Base-by-base conservation (phyloP, 2,329 filamentous ascomycete genomes). In the Pestalotiopsis sp. region DNA sequence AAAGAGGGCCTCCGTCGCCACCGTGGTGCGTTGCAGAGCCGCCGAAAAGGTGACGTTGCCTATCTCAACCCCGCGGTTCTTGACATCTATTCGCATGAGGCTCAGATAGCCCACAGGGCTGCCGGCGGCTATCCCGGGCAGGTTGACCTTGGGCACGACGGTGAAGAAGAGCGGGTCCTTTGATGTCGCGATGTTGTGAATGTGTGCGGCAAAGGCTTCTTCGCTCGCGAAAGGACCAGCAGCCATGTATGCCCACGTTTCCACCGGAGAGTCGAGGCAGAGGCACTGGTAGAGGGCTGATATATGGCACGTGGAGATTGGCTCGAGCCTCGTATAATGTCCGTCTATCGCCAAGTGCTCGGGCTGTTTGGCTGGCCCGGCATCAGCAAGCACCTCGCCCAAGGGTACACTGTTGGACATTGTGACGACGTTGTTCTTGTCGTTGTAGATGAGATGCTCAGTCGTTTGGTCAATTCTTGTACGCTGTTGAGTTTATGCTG, bases 1-100 rank as follows among this genome's bases (percentile, higher is more conserved):
- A 69, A 86, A 90, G 70, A 87, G 82, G 0, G 84, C 82, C 75
- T 91, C 90, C 0, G 89, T 91, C 0, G 88, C 85, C 6, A 81
- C 83, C 0, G 82, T 81, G 0, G 87, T 90, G 14, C 85, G 83
- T 74, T 88, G 85, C 17, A 91, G 75, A 1, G 73, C 70, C 0
- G 81, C 77, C 0, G 85, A 82, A 70, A 87, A 87, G 12, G 89
- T 78, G 17, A 91, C 80, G 69, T 81, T 79, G 2, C 90, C 90
- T 27, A 91, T 83, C 72, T 92, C 90, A 1, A 91, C 78, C 25
- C 81, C 80, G 2, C 84, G 81, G 67, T 90, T 81, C 0, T 73
- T 71, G 0, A 84, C 80, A 4, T 83, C 79, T 64, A 88, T 85
- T 67, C 82, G 82, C 72, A 90, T 76, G 67, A 75, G 73, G 27